These are phyloP conservation scores for Globisporangium nunn DNA, from an alignment of 352 stramenopile genomes.

Conservation along the genomic window DNA sequence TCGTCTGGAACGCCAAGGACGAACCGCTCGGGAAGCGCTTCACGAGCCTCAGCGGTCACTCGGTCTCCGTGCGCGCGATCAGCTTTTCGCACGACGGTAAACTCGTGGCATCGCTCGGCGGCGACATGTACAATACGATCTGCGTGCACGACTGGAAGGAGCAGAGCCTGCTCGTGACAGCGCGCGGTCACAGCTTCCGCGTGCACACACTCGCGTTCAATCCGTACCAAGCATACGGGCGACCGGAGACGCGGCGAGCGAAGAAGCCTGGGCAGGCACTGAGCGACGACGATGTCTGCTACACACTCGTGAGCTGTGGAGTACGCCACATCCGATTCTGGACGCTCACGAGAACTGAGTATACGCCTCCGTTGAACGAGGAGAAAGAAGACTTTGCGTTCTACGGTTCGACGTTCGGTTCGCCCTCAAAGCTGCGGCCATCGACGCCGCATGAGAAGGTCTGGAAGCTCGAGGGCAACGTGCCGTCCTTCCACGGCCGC, in stretches of 20 bases:
- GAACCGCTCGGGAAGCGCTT: slow-evolving; percentile 49
- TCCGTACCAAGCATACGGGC: slow-evolving; percentile 57
- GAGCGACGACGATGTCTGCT: slow-evolving; percentile 62
- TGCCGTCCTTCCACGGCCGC: slow-evolving; percentile 57
- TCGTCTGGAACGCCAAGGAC: slow-evolving; percentile 66
- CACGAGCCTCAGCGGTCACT: slow-evolving; percentile 42
- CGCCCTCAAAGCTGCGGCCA: slow-evolving; percentile 34
- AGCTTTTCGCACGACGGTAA: slow-evolving; percentile 73
- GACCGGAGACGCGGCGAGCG: slow-evolving; percentile 35
- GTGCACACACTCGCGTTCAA: slow-evolving; percentile 66
- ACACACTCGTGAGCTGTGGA: slow-evolving; percentile 66
- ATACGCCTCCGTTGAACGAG: slow-evolving; percentile 26
- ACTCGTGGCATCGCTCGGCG: slow-evolving; percentile 52
- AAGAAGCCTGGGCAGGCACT: slow-evolving; percentile 57
- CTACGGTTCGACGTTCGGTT: slow-evolving; percentile 51
- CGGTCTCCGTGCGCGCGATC: slow-evolving; percentile 46
- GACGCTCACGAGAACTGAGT: slow-evolving; percentile 57
- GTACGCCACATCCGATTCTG: slow-evolving; percentile 73
- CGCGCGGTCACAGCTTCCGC: slow-evolving; percentile 57
- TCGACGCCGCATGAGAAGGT: slow-evolving; percentile 52
- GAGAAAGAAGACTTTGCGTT: slow-evolving; percentile 55
- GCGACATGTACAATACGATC: slow-evolving; percentile 76
- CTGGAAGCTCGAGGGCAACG: slow-evolving; percentile 71
- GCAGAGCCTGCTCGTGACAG: slow-evolving; percentile 42
- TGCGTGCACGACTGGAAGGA: slow-evolving; percentile 70